Conservation (phyloP, 192 early-diverging fungal species). For the Coemansia aciculifera region DNA sequence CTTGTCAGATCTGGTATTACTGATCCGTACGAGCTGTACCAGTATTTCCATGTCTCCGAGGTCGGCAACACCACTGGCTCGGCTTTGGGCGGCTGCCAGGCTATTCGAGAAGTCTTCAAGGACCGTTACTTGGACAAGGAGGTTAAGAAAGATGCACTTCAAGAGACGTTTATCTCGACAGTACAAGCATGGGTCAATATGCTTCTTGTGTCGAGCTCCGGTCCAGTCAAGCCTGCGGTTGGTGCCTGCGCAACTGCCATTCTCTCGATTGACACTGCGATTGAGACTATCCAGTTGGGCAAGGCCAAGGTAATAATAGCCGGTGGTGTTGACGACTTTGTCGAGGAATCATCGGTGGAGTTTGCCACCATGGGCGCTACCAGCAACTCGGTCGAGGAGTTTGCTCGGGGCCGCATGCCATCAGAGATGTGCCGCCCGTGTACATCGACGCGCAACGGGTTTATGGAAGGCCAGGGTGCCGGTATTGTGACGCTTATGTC, state of each 20-base stretch:
- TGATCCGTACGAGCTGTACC: not conserved
- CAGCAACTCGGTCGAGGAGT: slow-evolving; percentile 79
- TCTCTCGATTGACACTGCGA: no score
- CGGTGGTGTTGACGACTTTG: slow-evolving; percentile 88
- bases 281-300: slow-evolving; percentile 38
- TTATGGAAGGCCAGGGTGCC: no score
- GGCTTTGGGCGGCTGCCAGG: slow-evolving; percentile 78
- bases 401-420: slow-evolving; percentile 46
- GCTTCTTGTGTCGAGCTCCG: slow-evolving; percentile 69
- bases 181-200: slow-evolving; percentile 64
- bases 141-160: slow-evolving; percentile 83
- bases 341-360: slow-evolving; percentile 26
- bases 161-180: slow-evolving; percentile 58
- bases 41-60: slow-evolving; percentile 92
- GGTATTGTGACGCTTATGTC: no score
- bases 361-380: slow-evolving; percentile 97
- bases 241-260: no score
- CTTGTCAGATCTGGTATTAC: no score
- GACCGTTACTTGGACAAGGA: slow-evolving; percentile 75
- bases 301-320: slow-evolving; percentile 91
- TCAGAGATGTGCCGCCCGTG: no score
- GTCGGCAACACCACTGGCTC: slow-evolving; percentile 87
- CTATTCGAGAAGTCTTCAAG: slow-evolving; percentile 72
- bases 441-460: no score
- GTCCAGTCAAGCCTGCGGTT: slow-evolving; percentile 61